Conservation (phyloP, 768 basidiomycete genomes). For the Russula vinacea region DNA sequence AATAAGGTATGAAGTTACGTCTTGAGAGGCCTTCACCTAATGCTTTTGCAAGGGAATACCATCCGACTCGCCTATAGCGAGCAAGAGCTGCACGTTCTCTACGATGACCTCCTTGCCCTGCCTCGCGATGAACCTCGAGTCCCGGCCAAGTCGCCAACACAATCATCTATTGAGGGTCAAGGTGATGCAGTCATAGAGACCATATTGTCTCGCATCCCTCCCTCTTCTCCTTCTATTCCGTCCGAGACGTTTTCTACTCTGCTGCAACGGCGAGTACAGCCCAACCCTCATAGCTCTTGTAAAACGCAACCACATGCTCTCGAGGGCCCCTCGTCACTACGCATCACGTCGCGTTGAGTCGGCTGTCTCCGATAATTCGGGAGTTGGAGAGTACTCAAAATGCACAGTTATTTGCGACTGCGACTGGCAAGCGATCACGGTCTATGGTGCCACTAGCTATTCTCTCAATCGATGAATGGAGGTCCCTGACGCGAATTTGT, state of each 20-base stretch:
- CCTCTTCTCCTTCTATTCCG: background rate
- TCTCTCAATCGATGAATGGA: slow-evolving; percentile 46
- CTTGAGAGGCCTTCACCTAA: background rate
- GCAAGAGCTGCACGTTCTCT: slow-evolving; percentile 41
- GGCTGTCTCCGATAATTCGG: slow-evolving; percentile 2
- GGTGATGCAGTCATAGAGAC: slow-evolving; percentile 36
- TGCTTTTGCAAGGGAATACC: background rate
- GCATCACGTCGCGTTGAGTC: slow-evolving; percentile 5
- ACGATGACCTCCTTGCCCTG: slow-evolving; percentile 41
- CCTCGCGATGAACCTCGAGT: slow-evolving; percentile 24
- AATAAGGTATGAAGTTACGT: slow-evolving; percentile 1
- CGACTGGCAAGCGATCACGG: background rate
- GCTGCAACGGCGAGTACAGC: slow-evolving; percentile 8
- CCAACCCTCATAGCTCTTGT: too few relatives aligned
- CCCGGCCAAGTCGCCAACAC: slow-evolving; percentile 17
- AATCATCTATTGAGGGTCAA: slow-evolving; percentile 6
- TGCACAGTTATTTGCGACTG: background rate
- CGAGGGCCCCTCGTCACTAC: background rate
- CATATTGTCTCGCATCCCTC: slow-evolving; percentile 32
- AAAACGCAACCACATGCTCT: background rate
- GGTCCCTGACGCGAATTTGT: slow-evolving; percentile 49
- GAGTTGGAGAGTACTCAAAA: background rate
- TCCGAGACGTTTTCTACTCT: slow-evolving; percentile 15
- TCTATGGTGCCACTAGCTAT: slow-evolving; percentile 36
- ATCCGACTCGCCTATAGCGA: slow-evolving; percentile 35